A percentile compares a stretch with the other conserved stretches of the same genome.
Conservation (phyloP, 345 rosid species). For the Eucalyptus guilfoylei region DNA sequence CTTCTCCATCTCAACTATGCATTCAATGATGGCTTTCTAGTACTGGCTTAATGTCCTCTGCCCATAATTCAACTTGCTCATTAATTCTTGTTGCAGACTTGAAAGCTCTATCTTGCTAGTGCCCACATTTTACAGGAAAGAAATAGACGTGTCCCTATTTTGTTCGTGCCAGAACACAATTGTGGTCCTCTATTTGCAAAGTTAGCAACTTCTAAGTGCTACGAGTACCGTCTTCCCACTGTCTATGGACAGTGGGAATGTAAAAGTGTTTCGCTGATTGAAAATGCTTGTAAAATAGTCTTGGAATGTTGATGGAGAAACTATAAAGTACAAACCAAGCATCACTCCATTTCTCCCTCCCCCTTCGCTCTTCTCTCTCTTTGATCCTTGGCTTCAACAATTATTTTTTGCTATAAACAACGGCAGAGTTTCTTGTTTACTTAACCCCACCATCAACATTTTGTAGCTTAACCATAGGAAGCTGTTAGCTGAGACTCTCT, state of each 20-base stretch:
- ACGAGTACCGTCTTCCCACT: background rate
- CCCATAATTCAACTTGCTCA: background rate
- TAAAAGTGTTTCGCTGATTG: background rate
- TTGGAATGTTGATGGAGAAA: background rate
- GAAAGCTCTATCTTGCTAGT: background rate
- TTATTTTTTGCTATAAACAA: background rate
- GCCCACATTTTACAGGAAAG: background rate
- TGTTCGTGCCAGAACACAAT: background rate
- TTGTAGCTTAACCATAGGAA: background rate
- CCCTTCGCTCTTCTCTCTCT: background rate
- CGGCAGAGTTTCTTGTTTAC: background rate
- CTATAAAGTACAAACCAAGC: background rate
- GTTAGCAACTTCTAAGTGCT: background rate
- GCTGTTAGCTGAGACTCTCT: background rate
- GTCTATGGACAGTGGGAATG: background rate
- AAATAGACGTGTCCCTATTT: background rate
- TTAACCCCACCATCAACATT: background rate
- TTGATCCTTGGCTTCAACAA: background rate
- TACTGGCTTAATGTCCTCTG: background rate
- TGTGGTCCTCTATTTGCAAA: background rate
- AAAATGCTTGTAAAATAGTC: background rate
- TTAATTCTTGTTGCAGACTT: background rate
- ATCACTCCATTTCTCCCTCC: background rate
- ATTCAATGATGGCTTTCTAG: background rate
- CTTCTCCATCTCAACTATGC: background rate